Evolutionary conservation across 2,329 filamentous ascomycete species (phyloP).

Genomic region (Alternaria sp.): DNA sequence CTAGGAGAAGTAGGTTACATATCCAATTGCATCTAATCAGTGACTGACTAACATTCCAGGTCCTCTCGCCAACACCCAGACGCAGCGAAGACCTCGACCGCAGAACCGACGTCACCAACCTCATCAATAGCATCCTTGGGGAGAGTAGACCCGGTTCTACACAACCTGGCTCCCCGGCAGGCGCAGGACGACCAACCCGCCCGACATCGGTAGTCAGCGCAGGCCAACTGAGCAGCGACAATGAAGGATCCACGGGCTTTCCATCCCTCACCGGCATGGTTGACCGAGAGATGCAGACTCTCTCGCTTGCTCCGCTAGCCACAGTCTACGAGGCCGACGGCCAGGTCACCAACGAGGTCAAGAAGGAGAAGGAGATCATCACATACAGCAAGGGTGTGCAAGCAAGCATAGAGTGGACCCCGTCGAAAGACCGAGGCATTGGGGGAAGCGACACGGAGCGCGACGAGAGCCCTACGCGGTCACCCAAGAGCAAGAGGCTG

Average conservation of each 20-base stretch:
- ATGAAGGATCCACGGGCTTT: conserved; percentile 41
- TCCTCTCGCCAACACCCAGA: conserved; percentile 73
- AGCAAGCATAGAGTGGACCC: conserved; percentile 77
- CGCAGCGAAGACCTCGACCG: conserved; percentile 71
- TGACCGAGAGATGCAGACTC: conserved; percentile 64
- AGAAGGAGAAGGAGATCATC: conserved; percentile 73
- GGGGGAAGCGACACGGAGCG: conserved; percentile 63
- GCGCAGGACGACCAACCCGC: conserved; percentile 65
- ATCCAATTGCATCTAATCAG: not conserved
- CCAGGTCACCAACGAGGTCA: conserved; percentile 73
- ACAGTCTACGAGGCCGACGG: conserved; percentile 83
- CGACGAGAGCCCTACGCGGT: conserved; percentile 65
- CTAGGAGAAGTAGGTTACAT: conserved; percentile 68
- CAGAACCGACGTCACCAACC: conserved; percentile 70
- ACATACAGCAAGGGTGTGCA: conserved; percentile 98
- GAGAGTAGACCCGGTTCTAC: conserved; percentile 76
- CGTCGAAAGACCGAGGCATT: conserved; percentile 59
- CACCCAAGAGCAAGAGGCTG: conserved; percentile 69
- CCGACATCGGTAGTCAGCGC: conserved; percentile 87
- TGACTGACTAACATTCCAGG: conserved; percentile 50
- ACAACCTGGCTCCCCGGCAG: conserved; percentile 59
- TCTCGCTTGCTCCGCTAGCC: conserved; percentile 74
- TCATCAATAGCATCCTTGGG: conserved; percentile 84
- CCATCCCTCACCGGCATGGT: conserved; percentile 37
- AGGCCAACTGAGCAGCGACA: conserved; percentile 79